Evolutionary conservation across 805 yeast species (phyloP).

Genomic region (Lachancea waltii): DNA sequence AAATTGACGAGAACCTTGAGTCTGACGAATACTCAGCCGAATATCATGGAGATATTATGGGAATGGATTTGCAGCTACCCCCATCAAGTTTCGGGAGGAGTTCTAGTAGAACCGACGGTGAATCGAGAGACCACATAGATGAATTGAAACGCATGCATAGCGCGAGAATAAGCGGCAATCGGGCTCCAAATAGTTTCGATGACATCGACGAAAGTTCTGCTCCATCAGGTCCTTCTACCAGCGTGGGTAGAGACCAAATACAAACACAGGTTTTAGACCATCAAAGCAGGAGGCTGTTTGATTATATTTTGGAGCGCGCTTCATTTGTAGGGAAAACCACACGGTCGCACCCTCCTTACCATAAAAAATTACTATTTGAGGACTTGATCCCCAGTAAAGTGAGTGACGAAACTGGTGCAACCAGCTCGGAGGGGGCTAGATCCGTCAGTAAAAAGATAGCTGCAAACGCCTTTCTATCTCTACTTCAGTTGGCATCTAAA

Average conservation of each 20-base stretch:
- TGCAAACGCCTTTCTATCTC: constrained; percentile 28
- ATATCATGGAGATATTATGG: constrained; percentile 4
- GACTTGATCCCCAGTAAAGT: constrained; percentile 25
- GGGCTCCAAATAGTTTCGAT: constrained; percentile 1
- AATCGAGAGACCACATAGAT: constrained; percentile 20
- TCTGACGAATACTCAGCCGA: constrained; percentile 9
- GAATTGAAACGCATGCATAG: constrained; percentile 15
- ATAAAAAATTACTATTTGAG: constrained; percentile 21
- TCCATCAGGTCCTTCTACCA: not conserved
- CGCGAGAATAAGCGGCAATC: constrained; percentile 2
- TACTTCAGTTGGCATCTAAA: constrained; percentile 26
- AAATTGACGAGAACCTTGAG: constrained; percentile 28
- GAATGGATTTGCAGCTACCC: constrained; percentile 25
- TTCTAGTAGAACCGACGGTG: constrained; percentile 14
- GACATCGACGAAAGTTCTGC: constrained; percentile 5
- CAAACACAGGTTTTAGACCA: constrained; percentile 15
- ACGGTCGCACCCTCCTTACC: constrained; percentile 14
- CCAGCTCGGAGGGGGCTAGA: constrained; percentile 1
- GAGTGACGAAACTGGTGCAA: constrained; percentile 3
- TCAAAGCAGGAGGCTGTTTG: constrained; percentile 27
- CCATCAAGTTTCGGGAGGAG: constrained; percentile 30
- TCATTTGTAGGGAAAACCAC: constrained; percentile 18
- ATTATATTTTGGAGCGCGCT: constrained; percentile 24
- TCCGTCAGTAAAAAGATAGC: constrained; percentile 22
- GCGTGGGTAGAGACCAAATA: not conserved